phyloP scores from a whole-genome alignment of 2,329 filamentous ascomycete genomes.

The Sphaceloma murrayae region DNA sequence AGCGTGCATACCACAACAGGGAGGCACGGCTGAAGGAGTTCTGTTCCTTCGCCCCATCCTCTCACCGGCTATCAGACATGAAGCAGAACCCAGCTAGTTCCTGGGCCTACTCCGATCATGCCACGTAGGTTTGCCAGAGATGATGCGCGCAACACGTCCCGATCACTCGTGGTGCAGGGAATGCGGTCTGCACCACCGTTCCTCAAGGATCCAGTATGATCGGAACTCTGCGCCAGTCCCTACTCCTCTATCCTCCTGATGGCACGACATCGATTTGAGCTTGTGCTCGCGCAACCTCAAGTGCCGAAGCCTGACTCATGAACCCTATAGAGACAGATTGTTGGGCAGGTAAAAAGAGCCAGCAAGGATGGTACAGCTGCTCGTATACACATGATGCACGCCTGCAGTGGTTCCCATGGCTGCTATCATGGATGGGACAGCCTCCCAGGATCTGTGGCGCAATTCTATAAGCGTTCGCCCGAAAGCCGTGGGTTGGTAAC shows the following conservation, averaged over 20 bases:
- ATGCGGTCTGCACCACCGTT: too few relatives aligned
- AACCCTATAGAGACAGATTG: not conserved
- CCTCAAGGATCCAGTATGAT: too few relatives aligned
- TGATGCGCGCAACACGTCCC: too few relatives aligned
- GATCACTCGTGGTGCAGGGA: too few relatives aligned
- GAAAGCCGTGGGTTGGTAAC: too few relatives aligned
- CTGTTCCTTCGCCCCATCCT: slow-evolving; percentile 8
- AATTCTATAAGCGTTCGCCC: too few relatives aligned
- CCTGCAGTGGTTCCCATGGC: too few relatives aligned
- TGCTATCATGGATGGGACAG: too few relatives aligned
- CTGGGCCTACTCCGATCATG: too few relatives aligned
- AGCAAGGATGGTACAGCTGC: not conserved
- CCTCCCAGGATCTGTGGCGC: too few relatives aligned
- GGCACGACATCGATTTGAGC: not conserved
- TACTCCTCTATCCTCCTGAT: not conserved
- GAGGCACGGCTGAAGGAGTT: not conserved
- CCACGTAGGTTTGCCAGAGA: too few relatives aligned
- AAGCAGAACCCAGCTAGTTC: not conserved
- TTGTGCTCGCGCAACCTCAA: not conserved
- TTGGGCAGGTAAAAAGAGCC: not conserved
- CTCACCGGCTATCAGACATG: not conserved
- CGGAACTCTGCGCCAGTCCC: too few relatives aligned
- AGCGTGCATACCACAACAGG: slow-evolving; percentile 3
- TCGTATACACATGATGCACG: not conserved
- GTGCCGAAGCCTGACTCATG: not conserved